Evolutionary conservation across 495 filamentous ascomycete genomes (phyloP).

Genomic region (Margaritispora aquatica): DNA sequence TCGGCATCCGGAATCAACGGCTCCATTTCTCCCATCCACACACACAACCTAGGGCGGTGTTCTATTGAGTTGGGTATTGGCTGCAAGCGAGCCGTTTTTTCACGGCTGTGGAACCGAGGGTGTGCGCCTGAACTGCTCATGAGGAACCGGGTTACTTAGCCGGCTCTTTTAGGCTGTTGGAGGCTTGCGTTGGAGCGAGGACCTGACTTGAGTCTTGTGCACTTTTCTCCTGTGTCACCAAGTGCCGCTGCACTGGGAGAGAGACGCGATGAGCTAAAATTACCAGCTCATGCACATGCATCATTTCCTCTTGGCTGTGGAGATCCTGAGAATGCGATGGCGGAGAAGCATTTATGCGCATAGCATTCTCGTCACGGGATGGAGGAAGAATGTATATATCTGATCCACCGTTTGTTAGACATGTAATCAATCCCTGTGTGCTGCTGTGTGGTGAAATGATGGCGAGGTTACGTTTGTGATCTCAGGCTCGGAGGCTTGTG

Average conservation of each 20-base stretch:
- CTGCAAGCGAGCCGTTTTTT: not conserved
- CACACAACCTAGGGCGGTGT: too few relatives aligned
- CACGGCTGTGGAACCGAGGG: not conserved
- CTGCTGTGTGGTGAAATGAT: too few relatives aligned
- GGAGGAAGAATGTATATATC: not conserved
- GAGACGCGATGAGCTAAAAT: not conserved
- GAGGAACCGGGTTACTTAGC: not conserved
- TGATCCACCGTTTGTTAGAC: too few relatives aligned
- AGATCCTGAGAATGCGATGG: not conserved
- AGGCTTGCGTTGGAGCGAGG: not conserved
- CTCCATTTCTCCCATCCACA: not conserved
- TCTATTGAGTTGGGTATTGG: too few relatives aligned
- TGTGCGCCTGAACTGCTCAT: too few relatives aligned
- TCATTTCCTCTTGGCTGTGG: not conserved
- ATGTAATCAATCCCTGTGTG: too few relatives aligned
- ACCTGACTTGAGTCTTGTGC: too few relatives aligned
- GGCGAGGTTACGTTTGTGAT: too few relatives aligned
- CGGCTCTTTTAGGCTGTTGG: not conserved
- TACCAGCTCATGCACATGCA: conserved; percentile 5
- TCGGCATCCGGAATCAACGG: not conserved
- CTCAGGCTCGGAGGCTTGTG: too few relatives aligned
- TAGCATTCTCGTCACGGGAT: not conserved
- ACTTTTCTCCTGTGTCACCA: not conserved
- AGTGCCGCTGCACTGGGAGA: not conserved
- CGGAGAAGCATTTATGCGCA: conserved; percentile 10